Evolutionary conservation across 371 early-diverging fungal genomes (phyloP).

Genomic region (Furculomyces boomerangus): DNA sequence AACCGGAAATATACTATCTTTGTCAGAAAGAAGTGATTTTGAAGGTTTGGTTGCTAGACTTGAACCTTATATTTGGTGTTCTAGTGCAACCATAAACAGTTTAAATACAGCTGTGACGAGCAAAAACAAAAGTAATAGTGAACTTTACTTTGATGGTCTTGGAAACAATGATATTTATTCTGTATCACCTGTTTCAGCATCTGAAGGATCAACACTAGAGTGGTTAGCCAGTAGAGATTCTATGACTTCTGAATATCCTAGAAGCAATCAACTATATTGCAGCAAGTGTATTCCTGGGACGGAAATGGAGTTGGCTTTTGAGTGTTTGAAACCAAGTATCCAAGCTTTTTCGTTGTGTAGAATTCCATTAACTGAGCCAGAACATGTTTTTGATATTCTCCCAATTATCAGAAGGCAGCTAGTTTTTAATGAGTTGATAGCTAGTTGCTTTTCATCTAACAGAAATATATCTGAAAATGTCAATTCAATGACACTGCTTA

Average conservation of each 20-base stretch:
- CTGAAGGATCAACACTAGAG: not conserved
- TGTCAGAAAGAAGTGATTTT: not conserved
- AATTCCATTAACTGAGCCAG: not conserved
- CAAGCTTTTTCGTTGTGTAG: not conserved
- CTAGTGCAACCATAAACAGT: not conserved
- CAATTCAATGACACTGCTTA: not conserved
- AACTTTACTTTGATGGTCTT: not conserved
- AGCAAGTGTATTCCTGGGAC: not conserved
- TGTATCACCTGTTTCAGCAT: not conserved
- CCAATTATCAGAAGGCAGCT: slow-evolving; percentile 1
- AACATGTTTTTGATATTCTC: not conserved
- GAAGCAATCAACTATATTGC: not conserved
- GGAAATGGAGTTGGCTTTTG: not conserved
- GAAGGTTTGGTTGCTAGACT: not conserved
- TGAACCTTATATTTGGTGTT: not conserved
- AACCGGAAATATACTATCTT: not conserved
- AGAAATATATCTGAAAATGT: not conserved
- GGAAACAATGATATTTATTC: not conserved
- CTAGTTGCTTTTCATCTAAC: not conserved
- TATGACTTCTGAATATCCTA: not conserved
- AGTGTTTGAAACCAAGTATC: not conserved
- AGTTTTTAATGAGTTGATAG: not conserved
- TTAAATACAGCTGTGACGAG: not conserved
- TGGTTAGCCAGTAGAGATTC: not conserved
- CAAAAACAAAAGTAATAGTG: not conserved